Base-by-base conservation (phyloP, 805 yeast genomes). In the Grigorovia transvaalensis region DNA sequence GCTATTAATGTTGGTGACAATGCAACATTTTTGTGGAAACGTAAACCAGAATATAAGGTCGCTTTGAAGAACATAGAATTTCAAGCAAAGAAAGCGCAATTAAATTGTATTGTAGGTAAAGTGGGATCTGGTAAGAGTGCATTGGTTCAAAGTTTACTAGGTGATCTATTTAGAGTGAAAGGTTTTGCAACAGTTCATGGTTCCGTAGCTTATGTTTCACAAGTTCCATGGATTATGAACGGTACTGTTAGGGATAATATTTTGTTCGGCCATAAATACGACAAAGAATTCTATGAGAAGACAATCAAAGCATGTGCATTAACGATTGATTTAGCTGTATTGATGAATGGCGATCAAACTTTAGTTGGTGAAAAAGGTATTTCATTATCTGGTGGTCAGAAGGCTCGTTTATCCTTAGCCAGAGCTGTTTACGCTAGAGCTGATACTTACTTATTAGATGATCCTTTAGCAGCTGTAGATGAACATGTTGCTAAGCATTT, bases 341-440 rank as follows among this genome's bases (percentile, higher is more conserved):
- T 93, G 54, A 88, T 96, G 1, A 86, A 88, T 62, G 96, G 96
- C 51, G 98, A 93, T 66, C 75, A 75, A 49, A 93, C 99, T 6
- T 80, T 86, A 59, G 98, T 93, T 53, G 99, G 99, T 56, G 99
- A 93, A 71, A 88, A 91, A 67, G 99, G 99, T 57, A 90, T 93
- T 49, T 88, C 97, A 13, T 74, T 93, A 48, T 87, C 96, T 44
- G 99, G 99, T 49, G 99, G 99, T 46, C 99, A 93, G 69, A 93
- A 93, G 75, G 98, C 99, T 0, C 82, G 99, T 66, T 76, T 93
- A 41, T 83, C 96, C 1, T 76, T 93, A 50, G 99, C 99, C 0
- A 80, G 99, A 65, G 97, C 99, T 12, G 96, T 93, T 9, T 93
- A 93, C 65, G 79, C 96, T 12, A 77, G 98, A 57, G 95, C 98